Percentiles rank a stretch among this genome's conserved stretches.
phyloP scores from a whole-genome alignment of 805 yeast species.

The Candida sonorensis region DNA sequence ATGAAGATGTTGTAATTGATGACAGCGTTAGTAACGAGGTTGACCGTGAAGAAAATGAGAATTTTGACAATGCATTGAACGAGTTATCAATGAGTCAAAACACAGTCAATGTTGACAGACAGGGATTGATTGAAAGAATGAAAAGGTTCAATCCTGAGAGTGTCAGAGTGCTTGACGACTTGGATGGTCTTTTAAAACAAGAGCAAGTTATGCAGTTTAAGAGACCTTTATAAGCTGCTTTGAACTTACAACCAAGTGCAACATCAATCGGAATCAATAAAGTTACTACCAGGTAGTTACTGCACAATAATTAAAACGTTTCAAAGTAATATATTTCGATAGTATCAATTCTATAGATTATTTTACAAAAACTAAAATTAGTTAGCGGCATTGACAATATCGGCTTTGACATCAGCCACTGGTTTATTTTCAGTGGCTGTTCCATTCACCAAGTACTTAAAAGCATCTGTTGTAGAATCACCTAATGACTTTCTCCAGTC shows the following conservation, averaged over 20 bases:
- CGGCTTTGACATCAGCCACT: slow-evolving; percentile 2
- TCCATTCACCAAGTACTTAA: slow-evolving; percentile 55
- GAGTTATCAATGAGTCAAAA: no score
- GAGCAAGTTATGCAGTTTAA: slow-evolving; percentile 19
- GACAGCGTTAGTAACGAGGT: slow-evolving; percentile 20
- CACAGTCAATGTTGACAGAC: slow-evolving; percentile 12
- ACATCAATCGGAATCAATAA: no score
- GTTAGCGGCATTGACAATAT: slow-evolving; percentile 2
- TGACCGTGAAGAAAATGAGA: slow-evolving; percentile 1
- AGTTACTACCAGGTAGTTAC: no score
- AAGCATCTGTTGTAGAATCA: slow-evolving; percentile 49
- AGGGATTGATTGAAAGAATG: slow-evolving; percentile 31
- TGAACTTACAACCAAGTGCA: no score
- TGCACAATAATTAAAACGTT: no score
- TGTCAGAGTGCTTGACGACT: slow-evolving; percentile 17
- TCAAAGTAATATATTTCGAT: no score
- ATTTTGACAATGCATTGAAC: slow-evolving; percentile 1
- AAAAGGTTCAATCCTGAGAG: slow-evolving; percentile 31
- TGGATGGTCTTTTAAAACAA: slow-evolving; percentile 21
- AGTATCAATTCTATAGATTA: no score
- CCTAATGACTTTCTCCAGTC: slow-evolving; percentile 60
- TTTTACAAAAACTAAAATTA: no score
- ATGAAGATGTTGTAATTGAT: slow-evolving; percentile 6
- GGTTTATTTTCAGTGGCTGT: slow-evolving; percentile 3
- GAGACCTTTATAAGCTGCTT: no score